A percentile compares a stretch with the other conserved stretches of the same genome.
Conservation (phyloP, 169 alveolate genomes). For the Cryptosporidium tyzzeri region DNA sequence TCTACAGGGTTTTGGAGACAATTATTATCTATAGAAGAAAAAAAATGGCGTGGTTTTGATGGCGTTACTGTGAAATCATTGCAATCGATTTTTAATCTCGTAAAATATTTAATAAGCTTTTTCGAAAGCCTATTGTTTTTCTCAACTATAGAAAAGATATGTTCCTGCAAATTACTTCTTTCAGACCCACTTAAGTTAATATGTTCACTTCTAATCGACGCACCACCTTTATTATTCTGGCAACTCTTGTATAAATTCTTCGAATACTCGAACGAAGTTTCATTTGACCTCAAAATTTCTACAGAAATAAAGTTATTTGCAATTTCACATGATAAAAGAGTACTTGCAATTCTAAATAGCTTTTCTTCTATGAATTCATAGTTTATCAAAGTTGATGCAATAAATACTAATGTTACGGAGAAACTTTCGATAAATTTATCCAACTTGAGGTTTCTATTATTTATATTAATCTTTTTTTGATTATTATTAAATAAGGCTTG, state of each 20-base stretch:
- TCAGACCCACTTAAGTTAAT: neutral
- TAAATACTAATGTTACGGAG: constrained; percentile 48
- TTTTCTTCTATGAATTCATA: constrained; percentile 32
- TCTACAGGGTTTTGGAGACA: neutral
- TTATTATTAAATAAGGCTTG: neutral
- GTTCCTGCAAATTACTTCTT: neutral
- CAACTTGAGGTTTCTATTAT: neutral
- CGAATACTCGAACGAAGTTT: neutral
- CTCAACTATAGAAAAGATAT: neutral
- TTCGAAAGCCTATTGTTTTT: constrained; percentile 16
- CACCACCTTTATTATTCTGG: neutral
- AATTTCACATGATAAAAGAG: constrained; percentile 30
- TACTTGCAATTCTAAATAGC: neutral
- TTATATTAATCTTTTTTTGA: neutral
- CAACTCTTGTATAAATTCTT: neutral
- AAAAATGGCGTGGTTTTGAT: neutral
- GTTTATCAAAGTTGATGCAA: constrained; percentile 32
- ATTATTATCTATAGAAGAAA: neutral
- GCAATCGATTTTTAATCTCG: constrained; percentile 5
- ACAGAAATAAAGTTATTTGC: constrained; percentile 22
- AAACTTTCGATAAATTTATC: constrained; percentile 42
- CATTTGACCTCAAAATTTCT: constrained; percentile 7
- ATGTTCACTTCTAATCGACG: neutral
- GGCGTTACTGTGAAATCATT: neutral
- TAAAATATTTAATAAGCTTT: constrained; percentile 2